Evolutionary conservation across 2,329 filamentous ascomycete genomes (phyloP).

Genomic region (Penicillium italicum): DNA sequence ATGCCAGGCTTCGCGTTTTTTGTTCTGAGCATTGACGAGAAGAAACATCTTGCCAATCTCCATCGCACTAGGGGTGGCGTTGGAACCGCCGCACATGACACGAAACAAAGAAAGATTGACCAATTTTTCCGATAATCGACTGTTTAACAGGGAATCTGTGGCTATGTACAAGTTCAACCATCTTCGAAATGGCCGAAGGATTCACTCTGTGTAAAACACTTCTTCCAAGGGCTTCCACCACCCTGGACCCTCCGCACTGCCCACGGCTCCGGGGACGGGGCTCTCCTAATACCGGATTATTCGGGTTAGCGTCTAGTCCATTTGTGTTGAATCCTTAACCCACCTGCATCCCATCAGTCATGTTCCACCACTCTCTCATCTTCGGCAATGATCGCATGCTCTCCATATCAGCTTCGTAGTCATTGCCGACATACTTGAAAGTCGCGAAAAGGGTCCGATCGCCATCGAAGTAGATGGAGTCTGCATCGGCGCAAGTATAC

Average conservation of each 20-base stretch:
- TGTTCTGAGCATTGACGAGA: conserved; percentile 64
- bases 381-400: conserved; percentile 68
- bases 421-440: conserved; percentile 74
- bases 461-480: conserved; percentile 69
- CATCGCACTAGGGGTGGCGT: conserved; percentile 80
- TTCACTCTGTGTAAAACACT: conserved; percentile 33
- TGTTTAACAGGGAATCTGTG: neutral
- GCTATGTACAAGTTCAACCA: conserved; percentile 4
- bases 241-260: conserved; percentile 34
- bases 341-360: conserved; percentile 73
- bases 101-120: conserved; percentile 70
- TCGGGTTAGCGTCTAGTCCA: conserved; percentile 2
- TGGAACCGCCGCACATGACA: conserved; percentile 72
- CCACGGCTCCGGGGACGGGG: conserved; percentile 29
- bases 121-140: conserved; percentile 59
- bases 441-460: conserved; percentile 66
- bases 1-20: conserved; percentile 12
- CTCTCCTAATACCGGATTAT: conserved; percentile 25
- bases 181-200: neutral
- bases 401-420: conserved; percentile 72
- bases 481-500: conserved; percentile 37
- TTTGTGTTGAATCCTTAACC: neutral
- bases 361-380: conserved; percentile 74
- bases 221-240: conserved; percentile 39
- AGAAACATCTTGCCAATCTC: conserved; percentile 67